Base-by-base conservation (phyloP, 805 yeast genomes). In the Kuraishia ogatae region DNA sequence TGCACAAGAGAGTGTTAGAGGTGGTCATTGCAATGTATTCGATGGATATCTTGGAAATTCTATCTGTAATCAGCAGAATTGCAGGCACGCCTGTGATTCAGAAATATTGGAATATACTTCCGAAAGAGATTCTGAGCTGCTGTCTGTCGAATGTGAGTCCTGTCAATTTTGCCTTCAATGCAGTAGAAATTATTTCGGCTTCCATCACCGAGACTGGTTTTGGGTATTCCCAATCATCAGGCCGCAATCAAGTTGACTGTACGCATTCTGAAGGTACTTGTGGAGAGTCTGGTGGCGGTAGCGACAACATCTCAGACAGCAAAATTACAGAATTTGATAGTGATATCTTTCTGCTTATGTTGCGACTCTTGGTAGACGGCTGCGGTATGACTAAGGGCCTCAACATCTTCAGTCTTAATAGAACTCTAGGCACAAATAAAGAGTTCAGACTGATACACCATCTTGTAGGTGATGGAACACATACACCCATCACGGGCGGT, bases 31-130 rank as follows among this genome's bases (percentile, higher is more conserved):
- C 84, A 5, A 65, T 78, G 0, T 80, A 77, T 62, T 69, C 81
- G 1, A 72, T 81, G 66, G 91, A 86, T 61, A 68, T 82, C 2
- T 59, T 85, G 21, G 90, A 85, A 60, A 68, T 72, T 0, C 64
- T 82, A 19, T 61, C 73, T 15, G 64, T 61, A 52, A 54, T 70
- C 29, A 53, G 67, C 20, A 17, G 11, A 2, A 62, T 1, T 56
- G 66, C 13, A 55, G 71, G 60, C 50, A 61, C 65, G 6, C 50
- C 56, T 20, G 48, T 43, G 13, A 57, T 65, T 22, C 68, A 72
- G 67, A 55, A 55, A 48, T 72, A 63, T 50, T 77, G 66, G 73
- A 65, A 55, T 20, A 61, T 47, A 50, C 69, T 66, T 50, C 75
- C 74, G 1, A 58, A 60, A 19, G 68, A 66, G 10, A 60, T 79